phyloP scores from a whole-genome alignment of 352 stramenopile species.

The Phytophthora foliorum region DNA sequence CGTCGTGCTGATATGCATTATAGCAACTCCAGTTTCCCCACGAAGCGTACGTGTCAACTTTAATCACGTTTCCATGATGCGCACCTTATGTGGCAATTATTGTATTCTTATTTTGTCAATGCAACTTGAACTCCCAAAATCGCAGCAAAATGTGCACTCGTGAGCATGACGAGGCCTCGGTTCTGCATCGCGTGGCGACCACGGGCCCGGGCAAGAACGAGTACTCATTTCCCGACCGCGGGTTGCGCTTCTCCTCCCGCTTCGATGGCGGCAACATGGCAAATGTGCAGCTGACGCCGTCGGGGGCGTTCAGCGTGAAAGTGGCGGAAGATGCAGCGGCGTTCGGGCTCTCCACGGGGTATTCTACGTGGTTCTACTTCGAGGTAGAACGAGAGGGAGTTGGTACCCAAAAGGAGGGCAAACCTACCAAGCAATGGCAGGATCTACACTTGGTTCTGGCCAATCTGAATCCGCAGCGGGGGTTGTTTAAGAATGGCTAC shows the following conservation, averaged over 20 bases:
- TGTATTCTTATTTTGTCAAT: background rate
- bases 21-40: no score
- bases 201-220: conserved; percentile 45
- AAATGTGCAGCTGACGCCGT: conserved; percentile 34
- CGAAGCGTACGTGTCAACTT: no score
- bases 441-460: conserved; percentile 68
- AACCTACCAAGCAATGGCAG: conserved; percentile 35
- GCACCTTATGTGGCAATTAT: no score
- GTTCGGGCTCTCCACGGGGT: conserved; percentile 61
- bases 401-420: background rate
- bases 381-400: conserved; percentile 53
- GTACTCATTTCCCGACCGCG: conserved; percentile 47
- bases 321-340: conserved; percentile 52
- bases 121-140: background rate
- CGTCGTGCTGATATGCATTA: no score
- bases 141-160: background rate
- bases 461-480: conserved; percentile 84
- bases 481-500: conserved; percentile 82
- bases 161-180: conserved; percentile 11
- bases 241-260: conserved; percentile 67
- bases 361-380: conserved; percentile 93
- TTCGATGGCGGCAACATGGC: conserved; percentile 82
- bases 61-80: no score
- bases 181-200: conserved; percentile 27
- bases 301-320: conserved; percentile 43